Evolutionary conservation across 2,329 filamentous ascomycete genomes (phyloP).

Genomic region (Nemania abortiva): DNA sequence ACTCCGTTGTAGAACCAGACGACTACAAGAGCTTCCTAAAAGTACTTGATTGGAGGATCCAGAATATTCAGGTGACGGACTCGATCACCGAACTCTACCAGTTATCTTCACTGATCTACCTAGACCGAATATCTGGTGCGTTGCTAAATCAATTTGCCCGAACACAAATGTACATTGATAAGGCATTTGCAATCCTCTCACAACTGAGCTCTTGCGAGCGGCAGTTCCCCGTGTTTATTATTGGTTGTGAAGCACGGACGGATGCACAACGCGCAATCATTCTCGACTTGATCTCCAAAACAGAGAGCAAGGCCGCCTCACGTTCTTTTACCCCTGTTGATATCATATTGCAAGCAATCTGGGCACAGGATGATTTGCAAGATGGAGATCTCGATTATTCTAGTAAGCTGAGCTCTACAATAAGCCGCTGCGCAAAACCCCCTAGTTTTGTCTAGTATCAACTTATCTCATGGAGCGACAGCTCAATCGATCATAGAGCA

Average conservation of each 20-base stretch:
- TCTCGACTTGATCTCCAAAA: slow-evolving; percentile 49
- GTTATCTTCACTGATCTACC: slow-evolving; percentile 50
- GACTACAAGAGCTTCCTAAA: slow-evolving; percentile 43
- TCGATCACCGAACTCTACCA: slow-evolving; percentile 45
- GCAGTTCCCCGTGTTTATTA: slow-evolving; percentile 47
- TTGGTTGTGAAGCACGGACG: slow-evolving; percentile 48
- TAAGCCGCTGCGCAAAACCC: background rate
- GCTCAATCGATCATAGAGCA: no score
- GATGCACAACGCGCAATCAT: slow-evolving; percentile 44
- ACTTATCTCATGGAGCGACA: no score
- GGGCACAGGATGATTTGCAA: slow-evolving; percentile 53
- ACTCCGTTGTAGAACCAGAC: background rate
- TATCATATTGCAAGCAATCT: slow-evolving; percentile 48
- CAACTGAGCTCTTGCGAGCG: slow-evolving; percentile 41
- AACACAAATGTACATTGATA: slow-evolving; percentile 43
- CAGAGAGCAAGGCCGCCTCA: slow-evolving; percentile 35
- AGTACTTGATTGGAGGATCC: slow-evolving; percentile 49
- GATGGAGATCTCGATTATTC: background rate
- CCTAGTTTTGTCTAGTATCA: background rate
- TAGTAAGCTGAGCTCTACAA: background rate
- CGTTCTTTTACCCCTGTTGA: slow-evolving; percentile 43
- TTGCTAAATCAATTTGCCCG: slow-evolving; percentile 17
- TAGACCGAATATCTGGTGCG: slow-evolving; percentile 44
- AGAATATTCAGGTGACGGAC: slow-evolving; percentile 29
- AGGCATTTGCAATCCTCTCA: slow-evolving; percentile 45